These are phyloP conservation scores for Zizania palustris DNA, from an alignment of 202 grass and related monocot genomes.

Conservation along the genomic window DNA sequence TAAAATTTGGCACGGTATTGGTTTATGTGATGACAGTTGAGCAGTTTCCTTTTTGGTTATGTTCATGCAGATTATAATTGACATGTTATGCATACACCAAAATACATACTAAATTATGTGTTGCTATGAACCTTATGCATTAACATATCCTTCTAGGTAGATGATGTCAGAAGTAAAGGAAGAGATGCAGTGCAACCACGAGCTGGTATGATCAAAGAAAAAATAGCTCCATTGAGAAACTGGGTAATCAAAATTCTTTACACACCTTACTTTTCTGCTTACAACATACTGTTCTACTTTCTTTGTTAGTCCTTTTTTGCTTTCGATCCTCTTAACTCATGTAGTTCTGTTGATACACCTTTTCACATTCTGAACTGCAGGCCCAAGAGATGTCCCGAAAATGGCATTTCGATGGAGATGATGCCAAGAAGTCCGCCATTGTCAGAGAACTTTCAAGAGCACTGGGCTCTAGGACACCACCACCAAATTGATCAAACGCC, in stretches of 20 bases:
- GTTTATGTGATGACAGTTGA: background rate
- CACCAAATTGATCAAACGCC: constrained; percentile 36
- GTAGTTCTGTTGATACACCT: background rate
- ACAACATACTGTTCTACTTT: background rate
- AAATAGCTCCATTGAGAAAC: constrained; percentile 66
- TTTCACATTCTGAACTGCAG: constrained; percentile 47
- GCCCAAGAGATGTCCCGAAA: constrained; percentile 56
- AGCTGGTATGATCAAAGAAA: constrained; percentile 75
- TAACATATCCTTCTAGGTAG: constrained; percentile 51
- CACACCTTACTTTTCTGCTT: background rate
- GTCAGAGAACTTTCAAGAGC: constrained; percentile 67
- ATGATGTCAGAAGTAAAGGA: constrained; percentile 71
- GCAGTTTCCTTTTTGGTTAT: background rate
- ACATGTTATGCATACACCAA: background rate
- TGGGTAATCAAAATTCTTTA: constrained; percentile 61
- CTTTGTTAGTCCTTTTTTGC: background rate
- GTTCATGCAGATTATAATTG: background rate
- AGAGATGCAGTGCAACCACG: constrained; percentile 67
- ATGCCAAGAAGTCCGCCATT: constrained; percentile 53
- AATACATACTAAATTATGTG: background rate
- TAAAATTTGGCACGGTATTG: background rate
- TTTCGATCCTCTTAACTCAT: background rate
- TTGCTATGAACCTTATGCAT: background rate
- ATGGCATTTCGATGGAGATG: constrained; percentile 59
- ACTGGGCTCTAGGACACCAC: constrained; percentile 47